Base-by-base conservation (phyloP, 2,329 filamentous ascomycete genomes). In the Davidsoniella virescens region DNA sequence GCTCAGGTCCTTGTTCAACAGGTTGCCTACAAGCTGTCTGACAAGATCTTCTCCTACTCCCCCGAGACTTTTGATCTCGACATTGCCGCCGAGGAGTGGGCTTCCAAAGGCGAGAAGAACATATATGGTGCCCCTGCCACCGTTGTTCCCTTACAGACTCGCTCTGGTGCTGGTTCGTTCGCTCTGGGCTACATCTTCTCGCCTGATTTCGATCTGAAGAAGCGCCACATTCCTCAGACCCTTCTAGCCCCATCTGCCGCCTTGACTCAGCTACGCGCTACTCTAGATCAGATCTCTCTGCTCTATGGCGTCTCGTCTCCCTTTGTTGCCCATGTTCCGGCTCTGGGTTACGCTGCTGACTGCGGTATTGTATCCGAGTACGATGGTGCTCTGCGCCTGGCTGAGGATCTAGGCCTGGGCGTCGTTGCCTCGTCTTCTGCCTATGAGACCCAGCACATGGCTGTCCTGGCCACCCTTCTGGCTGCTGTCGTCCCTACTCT, bases 141-240 rank as follows among this genome's bases (percentile, higher is more conserved):
- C 12, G 78, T 96, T 44, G 73, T 88, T 54, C 69, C 84, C 20
- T 78, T 95, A 61, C 84, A 98, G 70, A 93, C 88, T 41, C 77
- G 92, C 49, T 78, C 83, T 51, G 92, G 92, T 53, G 92, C 92
- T 49, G 92, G 90, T 51, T 80, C 84, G 56, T 84, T 96, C 61
- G 87, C 92, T 18, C 75, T 98, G 45, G 92, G 92, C 52, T 98
- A 98, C 68, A 85, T 96, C 64, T 98, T 96, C 73, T 95, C 88
- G 54, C 86, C 87, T 60, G 92, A 98, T 67, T 95, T 94, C 61
- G 88, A 96, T 64, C 67, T 94, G 60, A 79, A 76, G 70, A 95
- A 92, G 73, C 80, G 88, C 57, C 80, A 92, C 62, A 80, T 95
- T 52, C 90, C 92, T 2, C 92, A 98, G 72, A 81, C 86, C 14